A percentile compares a stretch with the other conserved stretches of the same genome.
Conservation (phyloP, 106 monocot species). For the Acorus calamus region DNA sequence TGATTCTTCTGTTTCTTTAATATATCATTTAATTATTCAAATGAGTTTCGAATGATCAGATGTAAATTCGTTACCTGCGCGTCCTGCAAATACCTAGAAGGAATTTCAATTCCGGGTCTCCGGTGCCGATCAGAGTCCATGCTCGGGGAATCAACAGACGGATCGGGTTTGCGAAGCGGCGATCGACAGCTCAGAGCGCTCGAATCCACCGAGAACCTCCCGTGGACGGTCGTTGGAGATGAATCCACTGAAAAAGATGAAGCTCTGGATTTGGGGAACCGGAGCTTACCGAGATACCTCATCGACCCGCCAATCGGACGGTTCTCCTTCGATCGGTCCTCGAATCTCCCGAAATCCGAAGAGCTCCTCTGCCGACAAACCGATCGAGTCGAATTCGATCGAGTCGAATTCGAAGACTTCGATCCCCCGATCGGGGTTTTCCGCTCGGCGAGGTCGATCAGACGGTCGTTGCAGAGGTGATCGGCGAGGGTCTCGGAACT, state of each 20-base stretch:
- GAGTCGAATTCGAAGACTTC: no score
- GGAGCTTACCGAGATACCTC: constrained; percentile 29
- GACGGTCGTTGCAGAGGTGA: constrained; percentile 11
- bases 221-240: constrained; percentile 1
- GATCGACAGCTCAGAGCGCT: background rate
- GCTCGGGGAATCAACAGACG: constrained; percentile 16
- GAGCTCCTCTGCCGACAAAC: constrained; percentile 22
- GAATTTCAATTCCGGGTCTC: background rate
- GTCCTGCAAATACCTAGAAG: no score
- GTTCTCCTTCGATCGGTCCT: constrained; percentile 17
- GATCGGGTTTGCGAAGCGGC: constrained; percentile 3
- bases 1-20: no score
- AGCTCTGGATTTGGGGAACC: background rate
- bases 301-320: constrained; percentile 20
- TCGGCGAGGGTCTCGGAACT: background rate
- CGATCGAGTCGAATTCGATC: no score
- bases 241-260: background rate
- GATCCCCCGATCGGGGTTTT: background rate
- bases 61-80: no score
- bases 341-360: constrained; percentile 18
- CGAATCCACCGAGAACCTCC: constrained; percentile 15
- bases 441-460: background rate
- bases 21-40: no score
- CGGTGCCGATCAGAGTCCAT: constrained; percentile 22
- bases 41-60: no score